A percentile compares a stretch with the other conserved stretches of the same genome.
Conservation (phyloP, 2,329 filamentous ascomycete species). For the Rutstroemia sydowiana region DNA sequence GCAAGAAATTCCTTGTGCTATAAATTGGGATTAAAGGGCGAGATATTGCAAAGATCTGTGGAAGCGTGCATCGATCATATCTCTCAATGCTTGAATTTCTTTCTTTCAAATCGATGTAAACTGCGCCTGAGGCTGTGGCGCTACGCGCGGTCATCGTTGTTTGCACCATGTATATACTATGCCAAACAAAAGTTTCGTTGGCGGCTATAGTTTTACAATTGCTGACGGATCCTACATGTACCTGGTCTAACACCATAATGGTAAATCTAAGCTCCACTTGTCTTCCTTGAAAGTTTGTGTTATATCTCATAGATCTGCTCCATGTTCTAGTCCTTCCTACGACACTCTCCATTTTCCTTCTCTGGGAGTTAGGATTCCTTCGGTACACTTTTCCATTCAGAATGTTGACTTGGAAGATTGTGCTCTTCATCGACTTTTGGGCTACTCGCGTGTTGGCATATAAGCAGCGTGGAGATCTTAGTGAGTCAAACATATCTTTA, state of each 20-base stretch:
- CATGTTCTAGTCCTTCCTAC: constrained; percentile 1
- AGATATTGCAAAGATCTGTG: no score
- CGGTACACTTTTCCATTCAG: background rate
- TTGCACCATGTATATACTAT: background rate
- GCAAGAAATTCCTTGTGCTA: no score
- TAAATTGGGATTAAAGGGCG: no score
- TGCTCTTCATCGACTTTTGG: constrained; percentile 2
- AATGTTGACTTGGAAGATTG: background rate
- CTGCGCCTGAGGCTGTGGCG: no score
- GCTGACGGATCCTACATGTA: background rate
- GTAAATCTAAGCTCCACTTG: background rate
- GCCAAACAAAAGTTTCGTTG: background rate
- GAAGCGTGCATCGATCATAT: no score
- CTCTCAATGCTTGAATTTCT: no score
- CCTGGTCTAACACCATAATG: background rate
- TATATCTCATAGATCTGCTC: background rate
- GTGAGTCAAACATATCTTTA: background rate
- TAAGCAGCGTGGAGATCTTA: background rate
- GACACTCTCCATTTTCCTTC: background rate
- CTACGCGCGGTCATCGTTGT: no score
- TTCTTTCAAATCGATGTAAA: no score
- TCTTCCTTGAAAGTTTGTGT: background rate
- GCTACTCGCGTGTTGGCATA: background rate
- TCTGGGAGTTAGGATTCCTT: background rate
- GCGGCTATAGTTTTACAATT: background rate